These are phyloP conservation scores for Aspergillus phoenicis DNA, from an alignment of 2,329 filamentous ascomycete species.

Conservation along the genomic window DNA sequence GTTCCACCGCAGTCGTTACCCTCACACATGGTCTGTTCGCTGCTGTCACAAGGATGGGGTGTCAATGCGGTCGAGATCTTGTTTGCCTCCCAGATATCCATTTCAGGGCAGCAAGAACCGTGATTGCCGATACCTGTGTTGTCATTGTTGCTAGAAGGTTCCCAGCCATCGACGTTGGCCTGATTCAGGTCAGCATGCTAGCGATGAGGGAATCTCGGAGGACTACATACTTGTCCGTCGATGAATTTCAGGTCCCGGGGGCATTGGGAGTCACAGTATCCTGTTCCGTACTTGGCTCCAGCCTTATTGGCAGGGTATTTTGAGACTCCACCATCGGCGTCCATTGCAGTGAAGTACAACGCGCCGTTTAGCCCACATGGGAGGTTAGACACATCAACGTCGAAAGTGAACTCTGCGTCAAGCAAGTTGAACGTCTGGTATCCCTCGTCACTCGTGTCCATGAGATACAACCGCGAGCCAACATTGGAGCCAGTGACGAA, in stretches of 20 bases:
- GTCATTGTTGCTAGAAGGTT: constrained; percentile 53
- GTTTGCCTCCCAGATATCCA: constrained; percentile 73
- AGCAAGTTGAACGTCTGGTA: constrained; percentile 67
- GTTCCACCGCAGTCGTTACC: constrained; percentile 56
- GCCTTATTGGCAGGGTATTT: constrained; percentile 56
- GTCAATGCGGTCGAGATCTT: constrained; percentile 64
- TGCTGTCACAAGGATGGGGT: constrained; percentile 62
- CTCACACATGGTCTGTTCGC: constrained; percentile 54
- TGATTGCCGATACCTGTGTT: constrained; percentile 56
- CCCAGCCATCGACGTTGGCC: constrained; percentile 59
- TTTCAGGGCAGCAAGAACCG: constrained; percentile 67
- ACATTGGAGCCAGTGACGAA: constrained; percentile 50
- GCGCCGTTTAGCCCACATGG: constrained; percentile 72
- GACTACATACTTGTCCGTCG: constrained; percentile 35
- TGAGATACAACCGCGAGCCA: constrained; percentile 63
- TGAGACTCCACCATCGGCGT: constrained; percentile 59
- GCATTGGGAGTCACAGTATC: constrained; percentile 66
- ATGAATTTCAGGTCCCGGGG: constrained; percentile 51
- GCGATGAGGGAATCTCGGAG: not conserved
- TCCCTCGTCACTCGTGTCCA: constrained; percentile 57
- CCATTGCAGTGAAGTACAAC: constrained; percentile 65
- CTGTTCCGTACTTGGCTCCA: constrained; percentile 62
- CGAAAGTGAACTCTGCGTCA: constrained; percentile 70
- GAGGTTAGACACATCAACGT: constrained; percentile 69
- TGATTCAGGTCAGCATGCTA: constrained; percentile 14